Conservation (phyloP, 2,329 filamentous ascomycete species). For the Cercospora berteroae region DNA sequence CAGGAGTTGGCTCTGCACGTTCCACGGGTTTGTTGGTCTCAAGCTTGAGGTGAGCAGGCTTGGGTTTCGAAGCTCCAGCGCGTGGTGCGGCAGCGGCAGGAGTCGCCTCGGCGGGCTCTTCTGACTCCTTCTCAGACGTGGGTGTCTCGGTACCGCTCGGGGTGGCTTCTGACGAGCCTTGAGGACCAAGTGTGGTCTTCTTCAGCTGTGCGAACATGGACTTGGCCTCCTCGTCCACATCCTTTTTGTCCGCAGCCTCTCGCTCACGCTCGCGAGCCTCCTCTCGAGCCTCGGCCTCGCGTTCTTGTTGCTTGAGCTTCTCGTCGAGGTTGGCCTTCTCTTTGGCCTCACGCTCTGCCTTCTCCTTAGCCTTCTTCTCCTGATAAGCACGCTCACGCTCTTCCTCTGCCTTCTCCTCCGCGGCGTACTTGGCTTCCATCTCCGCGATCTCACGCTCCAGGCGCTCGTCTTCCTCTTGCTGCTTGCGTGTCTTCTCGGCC, state of each 20-base stretch:
- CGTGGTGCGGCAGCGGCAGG: constrained; percentile 31
- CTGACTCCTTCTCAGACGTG: constrained; percentile 42
- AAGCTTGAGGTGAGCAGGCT: constrained; percentile 86
- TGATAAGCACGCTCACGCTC: constrained; percentile 42
- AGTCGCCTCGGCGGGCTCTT: constrained; percentile 25
- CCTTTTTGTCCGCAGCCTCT: constrained; percentile 26
- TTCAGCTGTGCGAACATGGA: constrained; percentile 50
- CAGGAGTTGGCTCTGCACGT: constrained; percentile 87
- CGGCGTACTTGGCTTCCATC: constrained; percentile 44
- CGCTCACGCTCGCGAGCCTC: constrained; percentile 43
- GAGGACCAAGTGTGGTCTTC: constrained; percentile 51
- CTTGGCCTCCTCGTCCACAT: constrained; percentile 43
- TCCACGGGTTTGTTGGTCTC: constrained; percentile 84
- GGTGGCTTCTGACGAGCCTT: constrained; percentile 34
- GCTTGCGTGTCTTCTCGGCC: constrained; percentile 34
- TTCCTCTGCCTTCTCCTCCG: constrained; percentile 25
- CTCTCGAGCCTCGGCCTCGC: constrained; percentile 51
- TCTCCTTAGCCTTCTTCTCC: constrained; percentile 51
- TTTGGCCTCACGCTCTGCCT: constrained; percentile 70
- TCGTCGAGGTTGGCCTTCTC: constrained; percentile 57
- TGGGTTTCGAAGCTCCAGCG: constrained; percentile 62
- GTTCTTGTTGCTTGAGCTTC: constrained; percentile 49
- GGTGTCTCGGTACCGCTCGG: constrained; percentile 38
- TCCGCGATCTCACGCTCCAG: constrained; percentile 64
- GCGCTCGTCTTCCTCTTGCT: constrained; percentile 44